phyloP scores from a whole-genome alignment of 768 basidiomycete species.

The Podaxis sp. region DNA sequence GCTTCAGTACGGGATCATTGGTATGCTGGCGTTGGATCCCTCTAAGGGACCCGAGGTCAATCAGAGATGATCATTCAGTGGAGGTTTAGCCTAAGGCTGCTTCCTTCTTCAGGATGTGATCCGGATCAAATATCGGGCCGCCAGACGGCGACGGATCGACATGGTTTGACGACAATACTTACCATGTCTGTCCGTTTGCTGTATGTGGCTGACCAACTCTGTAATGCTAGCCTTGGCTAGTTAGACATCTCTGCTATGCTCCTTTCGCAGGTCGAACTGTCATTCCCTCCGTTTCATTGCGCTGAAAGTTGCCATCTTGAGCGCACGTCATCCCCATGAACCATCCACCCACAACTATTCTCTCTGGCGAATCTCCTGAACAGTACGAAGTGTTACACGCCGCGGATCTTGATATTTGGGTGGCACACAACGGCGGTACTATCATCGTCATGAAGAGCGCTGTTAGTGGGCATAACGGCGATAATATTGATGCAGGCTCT shows the following conservation, averaged over 20 bases:
- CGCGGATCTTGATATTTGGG: slow-evolving; percentile 14
- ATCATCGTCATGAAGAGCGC: slow-evolving; percentile 9
- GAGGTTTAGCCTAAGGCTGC: too few relatives aligned
- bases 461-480: neutral
- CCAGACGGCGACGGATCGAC: slow-evolving; percentile 3
- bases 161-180: neutral
- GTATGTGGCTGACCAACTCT: slow-evolving; percentile 8
- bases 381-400: slow-evolving; percentile 2
- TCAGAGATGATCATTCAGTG: too few relatives aligned
- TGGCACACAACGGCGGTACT: slow-evolving; percentile 6
- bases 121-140: neutral
- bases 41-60: neutral
- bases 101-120: neutral
- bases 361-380: slow-evolving; percentile 3
- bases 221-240: neutral
- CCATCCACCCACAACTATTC: neutral
- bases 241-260: neutral
- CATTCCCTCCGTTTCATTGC: neutral
- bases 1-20: neutral
- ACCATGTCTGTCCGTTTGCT: slow-evolving; percentile 6
- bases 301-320: slow-evolving; percentile 2
- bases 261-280: slow-evolving; percentile 1
- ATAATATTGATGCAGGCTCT: neutral
- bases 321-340: neutral
- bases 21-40: neutral